These are phyloP conservation scores for Conoideocrella luteorostrata DNA, from an alignment of 2,329 filamentous ascomycete genomes.

Conservation along the genomic window DNA sequence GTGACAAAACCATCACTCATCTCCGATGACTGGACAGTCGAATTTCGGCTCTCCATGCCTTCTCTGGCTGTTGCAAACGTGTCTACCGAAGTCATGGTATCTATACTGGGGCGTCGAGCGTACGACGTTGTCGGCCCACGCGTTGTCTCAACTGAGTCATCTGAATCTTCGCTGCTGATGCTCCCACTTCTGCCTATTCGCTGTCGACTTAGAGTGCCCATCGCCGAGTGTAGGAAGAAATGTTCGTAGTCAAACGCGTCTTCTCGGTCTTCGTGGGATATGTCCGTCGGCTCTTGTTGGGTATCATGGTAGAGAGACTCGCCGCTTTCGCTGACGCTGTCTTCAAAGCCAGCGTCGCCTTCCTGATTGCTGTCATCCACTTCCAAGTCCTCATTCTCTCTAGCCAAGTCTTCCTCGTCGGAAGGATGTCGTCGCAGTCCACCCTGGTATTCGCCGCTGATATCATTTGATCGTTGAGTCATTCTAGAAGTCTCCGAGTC, in stretches of 20 bases:
- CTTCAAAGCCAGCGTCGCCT: conserved; percentile 12
- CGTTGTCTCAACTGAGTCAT: conserved; percentile 56
- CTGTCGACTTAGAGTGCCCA: conserved; percentile 63
- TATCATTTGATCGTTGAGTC: neutral
- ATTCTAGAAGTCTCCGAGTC: neutral
- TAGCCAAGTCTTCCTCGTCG: neutral
- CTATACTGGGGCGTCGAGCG: conserved; percentile 38
- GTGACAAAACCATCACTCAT: conserved; percentile 16
- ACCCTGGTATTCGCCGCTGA: neutral
- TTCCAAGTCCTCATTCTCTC: conserved; percentile 4
- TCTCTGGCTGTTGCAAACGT: conserved; percentile 54
- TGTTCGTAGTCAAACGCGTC: conserved; percentile 96
- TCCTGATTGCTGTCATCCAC: conserved; percentile 14
- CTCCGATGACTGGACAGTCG: conserved; percentile 14
- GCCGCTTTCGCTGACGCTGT: conserved; percentile 53
- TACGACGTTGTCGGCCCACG: conserved; percentile 33
- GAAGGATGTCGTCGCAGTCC: neutral
- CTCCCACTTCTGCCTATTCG: conserved; percentile 28
- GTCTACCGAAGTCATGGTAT: conserved; percentile 44
- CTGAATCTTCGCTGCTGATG: conserved; percentile 49
- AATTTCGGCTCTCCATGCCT: conserved; percentile 34
- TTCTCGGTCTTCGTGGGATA: conserved; percentile 85
- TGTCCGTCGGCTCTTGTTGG: conserved; percentile 40
- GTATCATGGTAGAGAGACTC: conserved; percentile 59
- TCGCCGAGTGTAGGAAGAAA: conserved; percentile 88